Base-by-base conservation (phyloP, 768 basidiomycete genomes). In the Pulveroboletus sp. region DNA sequence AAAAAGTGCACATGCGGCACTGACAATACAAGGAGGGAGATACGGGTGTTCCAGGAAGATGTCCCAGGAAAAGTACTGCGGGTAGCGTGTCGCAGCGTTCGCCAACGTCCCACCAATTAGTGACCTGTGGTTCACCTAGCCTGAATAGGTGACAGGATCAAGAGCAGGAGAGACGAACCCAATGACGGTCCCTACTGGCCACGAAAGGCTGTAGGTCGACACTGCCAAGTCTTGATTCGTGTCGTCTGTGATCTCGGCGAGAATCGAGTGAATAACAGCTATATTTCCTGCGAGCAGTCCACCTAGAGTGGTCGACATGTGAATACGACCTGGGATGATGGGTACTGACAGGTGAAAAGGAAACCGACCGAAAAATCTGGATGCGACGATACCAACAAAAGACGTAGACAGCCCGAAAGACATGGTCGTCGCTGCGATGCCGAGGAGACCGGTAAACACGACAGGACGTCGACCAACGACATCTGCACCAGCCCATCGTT, bases 271-370 rank as follows among this genome's bases (percentile, higher is more conserved):
- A 27, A 84, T 73, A 8, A 84, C 83, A 8, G 81, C 81, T 35
- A 79, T 64, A 51, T 80, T 85, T 36, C 82, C 83, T 8, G 78
- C 76, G 52, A 80, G 74, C 21, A 81, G 60, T n/a, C 84, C 83
- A 17, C 79, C 83, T 81, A 14, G 26, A 53, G 36, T 18, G 3
- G 3, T 17, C 5, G 13, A 13, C 11, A 35, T 1, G 13, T 36
- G 14, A 49, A 27, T 17, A 33, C 8, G 8, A 35, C 1, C 1
- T 7, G 13, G 28, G 10, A 26, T 14, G 6, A 24, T 6, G 4
- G n/a, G 6, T 1, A 2, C 11, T 7, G 8, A 36, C 2, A n/a
- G 8, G 13, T 7, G 6, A 24, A 24, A 13, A 0, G 13, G 50
- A 44, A 26, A 51, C 75, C 13, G 51, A 81, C 82, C 75, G 9